These are phyloP conservation scores for Botrytis galanthina DNA, from an alignment of 2,329 filamentous ascomycete genomes.

Conservation along the genomic window DNA sequence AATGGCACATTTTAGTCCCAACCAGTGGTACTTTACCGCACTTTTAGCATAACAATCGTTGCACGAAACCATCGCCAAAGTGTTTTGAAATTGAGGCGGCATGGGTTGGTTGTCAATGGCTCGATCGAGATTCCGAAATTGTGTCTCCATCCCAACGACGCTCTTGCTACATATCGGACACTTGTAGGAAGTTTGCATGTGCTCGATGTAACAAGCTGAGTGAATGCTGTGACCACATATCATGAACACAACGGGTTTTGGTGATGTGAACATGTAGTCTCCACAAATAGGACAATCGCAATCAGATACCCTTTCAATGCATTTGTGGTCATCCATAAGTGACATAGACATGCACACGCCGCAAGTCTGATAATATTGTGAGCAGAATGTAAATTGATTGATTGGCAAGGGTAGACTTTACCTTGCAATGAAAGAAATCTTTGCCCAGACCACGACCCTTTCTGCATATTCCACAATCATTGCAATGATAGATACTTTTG, in stretches of 20 bases:
- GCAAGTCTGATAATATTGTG: slow-evolving; percentile 61
- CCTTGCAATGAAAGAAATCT: slow-evolving; percentile 98
- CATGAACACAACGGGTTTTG: slow-evolving; percentile 87
- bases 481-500: slow-evolving; percentile 94
- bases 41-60: slow-evolving; percentile 93
- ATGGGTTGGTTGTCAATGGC: slow-evolving; percentile 89
- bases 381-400: slow-evolving; percentile 2
- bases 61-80: slow-evolving; percentile 80
- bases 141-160: slow-evolving; percentile 94
- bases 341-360: slow-evolving; percentile 91
- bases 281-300: slow-evolving; percentile 96
- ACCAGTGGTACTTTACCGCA: slow-evolving; percentile 87
- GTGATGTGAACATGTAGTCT: slow-evolving; percentile 93
- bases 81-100: slow-evolving; percentile 78
- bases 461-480: slow-evolving; percentile 92
- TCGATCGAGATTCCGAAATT: slow-evolving; percentile 87
- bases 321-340: slow-evolving; percentile 81
- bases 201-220: slow-evolving; percentile 80
- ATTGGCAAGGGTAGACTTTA: slow-evolving; percentile 42
- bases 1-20: slow-evolving; percentile 83
- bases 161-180: slow-evolving; percentile 97
- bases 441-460: slow-evolving; percentile 89
- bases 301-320: slow-evolving; percentile 90
- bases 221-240: slow-evolving; percentile 95
- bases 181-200: slow-evolving; percentile 88